Percentiles rank a stretch among this genome's conserved stretches.
Evolutionary conservation across 495 filamentous ascomycete species (phyloP).

Genomic region (Aspergillus sclerotioniger): DNA sequence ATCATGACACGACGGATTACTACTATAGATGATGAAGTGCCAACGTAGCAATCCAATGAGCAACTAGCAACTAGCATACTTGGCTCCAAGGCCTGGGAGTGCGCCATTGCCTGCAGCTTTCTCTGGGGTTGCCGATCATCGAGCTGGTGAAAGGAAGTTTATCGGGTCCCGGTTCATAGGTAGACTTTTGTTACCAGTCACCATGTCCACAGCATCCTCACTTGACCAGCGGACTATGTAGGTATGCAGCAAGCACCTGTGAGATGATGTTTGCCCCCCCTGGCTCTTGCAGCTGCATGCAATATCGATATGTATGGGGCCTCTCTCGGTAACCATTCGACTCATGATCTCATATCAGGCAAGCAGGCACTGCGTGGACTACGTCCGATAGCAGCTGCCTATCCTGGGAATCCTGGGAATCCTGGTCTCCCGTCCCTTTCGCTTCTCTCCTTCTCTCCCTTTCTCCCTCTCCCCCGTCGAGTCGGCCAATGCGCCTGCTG

Average conservation of each 20-base stretch:
- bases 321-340: constrained; percentile 5
- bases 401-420: not conserved
- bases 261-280: constrained; percentile 5
- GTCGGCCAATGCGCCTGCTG: no score
- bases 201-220: constrained; percentile 8
- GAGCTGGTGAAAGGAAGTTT: constrained; percentile 1
- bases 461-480: no score
- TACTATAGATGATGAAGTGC: no score
- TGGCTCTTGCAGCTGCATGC: constrained; percentile 21
- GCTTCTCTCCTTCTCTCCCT: no score
- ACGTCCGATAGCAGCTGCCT: not conserved
- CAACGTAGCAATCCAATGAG: no score
- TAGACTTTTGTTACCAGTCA: constrained; percentile 5
- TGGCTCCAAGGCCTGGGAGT: no score
- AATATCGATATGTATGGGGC: constrained; percentile 8
- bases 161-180: not conserved
- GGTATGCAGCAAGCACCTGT: constrained; percentile 11
- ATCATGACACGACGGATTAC: no score
- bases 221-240: constrained; percentile 21
- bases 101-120: no score
- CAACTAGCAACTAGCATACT: not conserved
- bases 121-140: no score
- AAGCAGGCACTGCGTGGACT: not conserved
- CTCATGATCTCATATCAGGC: not conserved
- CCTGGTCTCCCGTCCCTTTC: no score